These are phyloP conservation scores for Russula olivacea DNA, from an alignment of 768 basidiomycete genomes.

Conservation along the genomic window DNA sequence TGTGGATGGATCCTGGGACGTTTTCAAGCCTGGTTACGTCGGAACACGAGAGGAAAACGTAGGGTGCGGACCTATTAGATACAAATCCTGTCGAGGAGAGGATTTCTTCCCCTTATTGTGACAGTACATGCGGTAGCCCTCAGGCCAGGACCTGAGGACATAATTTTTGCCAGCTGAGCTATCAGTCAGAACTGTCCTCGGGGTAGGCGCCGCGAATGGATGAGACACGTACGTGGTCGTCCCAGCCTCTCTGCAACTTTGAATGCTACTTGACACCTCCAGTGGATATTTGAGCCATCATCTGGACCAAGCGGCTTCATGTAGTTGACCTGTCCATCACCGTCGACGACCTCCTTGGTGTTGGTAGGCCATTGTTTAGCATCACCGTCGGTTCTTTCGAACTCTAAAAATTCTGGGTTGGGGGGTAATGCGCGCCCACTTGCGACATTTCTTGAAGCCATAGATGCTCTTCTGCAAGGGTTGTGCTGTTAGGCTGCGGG, in stretches of 20 bases:
- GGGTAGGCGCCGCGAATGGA: slow-evolving; percentile 1
- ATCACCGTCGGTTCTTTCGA: slow-evolving; percentile 58
- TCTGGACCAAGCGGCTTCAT: slow-evolving; percentile 52
- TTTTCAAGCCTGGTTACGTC: background rate
- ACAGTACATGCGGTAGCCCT: slow-evolving; percentile 63
- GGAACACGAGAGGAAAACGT: background rate
- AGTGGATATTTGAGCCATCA: slow-evolving; percentile 48
- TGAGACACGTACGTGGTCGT: slow-evolving; percentile 42
- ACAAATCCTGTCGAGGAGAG: slow-evolving; percentile 64
- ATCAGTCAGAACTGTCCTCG: background rate
- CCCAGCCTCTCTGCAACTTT: slow-evolving; percentile 41
- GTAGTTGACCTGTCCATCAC: slow-evolving; percentile 64
- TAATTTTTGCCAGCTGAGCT: slow-evolving; percentile 46
- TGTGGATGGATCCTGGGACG: slow-evolving; percentile 36
- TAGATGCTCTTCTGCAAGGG: slow-evolving; percentile 1
- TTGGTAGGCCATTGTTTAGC: slow-evolving; percentile 49
- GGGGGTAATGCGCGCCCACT: slow-evolving; percentile 37
- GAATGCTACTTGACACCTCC: slow-evolving; percentile 41
- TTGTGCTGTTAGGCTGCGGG: slow-evolving; percentile 7
- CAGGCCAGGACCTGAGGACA: slow-evolving; percentile 59
- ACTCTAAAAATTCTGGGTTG: slow-evolving; percentile 52
- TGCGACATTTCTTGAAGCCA: slow-evolving; percentile 21
- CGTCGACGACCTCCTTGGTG: slow-evolving; percentile 47
- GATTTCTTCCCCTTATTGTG: slow-evolving; percentile 60
- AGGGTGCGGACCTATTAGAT: slow-evolving; percentile 57